Conservation (phyloP, 2,329 filamentous ascomycete genomes). For the Colletotrichum graminicola region DNA sequence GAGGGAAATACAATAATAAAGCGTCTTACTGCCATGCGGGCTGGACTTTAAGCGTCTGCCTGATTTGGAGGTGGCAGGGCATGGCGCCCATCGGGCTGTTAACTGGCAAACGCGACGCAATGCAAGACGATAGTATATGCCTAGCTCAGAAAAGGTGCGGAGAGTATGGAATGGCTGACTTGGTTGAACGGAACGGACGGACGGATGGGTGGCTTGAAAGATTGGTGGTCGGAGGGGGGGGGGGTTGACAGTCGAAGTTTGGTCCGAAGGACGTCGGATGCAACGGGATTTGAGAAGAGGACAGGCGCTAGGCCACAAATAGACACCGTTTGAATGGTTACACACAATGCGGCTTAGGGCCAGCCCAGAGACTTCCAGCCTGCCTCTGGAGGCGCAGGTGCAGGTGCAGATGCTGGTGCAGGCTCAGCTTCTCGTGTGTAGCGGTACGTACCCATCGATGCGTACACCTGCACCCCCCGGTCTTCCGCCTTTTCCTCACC, state of each 20-base stretch:
- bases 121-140: background rate
- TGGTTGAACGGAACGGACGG: background rate
- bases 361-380: background rate
- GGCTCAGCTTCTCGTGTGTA: background rate
- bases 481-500: constrained; percentile 38
- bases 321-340: constrained; percentile 8
- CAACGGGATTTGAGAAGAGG: background rate
- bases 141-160: background rate
- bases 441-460: constrained; percentile 6
- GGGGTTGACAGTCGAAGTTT: background rate
- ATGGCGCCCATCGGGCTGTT: background rate
- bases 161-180: background rate
- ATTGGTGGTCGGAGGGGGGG: background rate
- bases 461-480: background rate
- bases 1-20: background rate
- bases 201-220: background rate
- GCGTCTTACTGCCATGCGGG: background rate
- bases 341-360: constrained; percentile 8
- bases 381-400: constrained; percentile 1
- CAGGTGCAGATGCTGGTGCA: background rate
- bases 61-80: background rate
- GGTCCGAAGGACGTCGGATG: constrained; percentile 1
- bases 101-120: background rate
- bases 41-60: background rate
- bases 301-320: background rate